Base-by-base conservation (phyloP, 1,284 basidiomycete genomes). In the Tremellales sp. region DNA sequence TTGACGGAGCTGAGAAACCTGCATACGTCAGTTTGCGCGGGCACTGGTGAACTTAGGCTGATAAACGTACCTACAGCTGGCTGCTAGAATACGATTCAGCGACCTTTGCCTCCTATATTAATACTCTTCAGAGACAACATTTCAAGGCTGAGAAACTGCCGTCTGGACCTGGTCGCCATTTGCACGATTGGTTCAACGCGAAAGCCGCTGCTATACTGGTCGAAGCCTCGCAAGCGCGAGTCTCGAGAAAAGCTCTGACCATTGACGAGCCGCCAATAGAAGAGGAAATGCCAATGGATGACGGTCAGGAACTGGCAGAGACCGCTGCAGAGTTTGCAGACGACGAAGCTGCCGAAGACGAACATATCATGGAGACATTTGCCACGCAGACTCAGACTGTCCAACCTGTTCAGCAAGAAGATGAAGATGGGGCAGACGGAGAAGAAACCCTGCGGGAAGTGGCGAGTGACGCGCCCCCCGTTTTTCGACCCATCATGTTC, bases 1-100 rank as follows among this genome's bases (percentile, higher is more conserved):
- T 78, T 99, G 5, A 83, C 85, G 0, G 87, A 86, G 1, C 78
- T 99, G 3, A 80, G 95, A 1, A 83, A 85, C 36, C 79, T 98
- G 1, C 81, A 97, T 38, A 79, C 78, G 86, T 91, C 61, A 51
- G 85, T 75, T 18, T 5, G 31, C 35, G 38, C 31, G 22, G 14
- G 32, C 13, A 13, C 5, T 28, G 41, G 45, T 50, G 40, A 56
- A 27, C 35, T 22, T 27, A 32, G 2, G 16, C 22, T 13, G 9
- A 19, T 27, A n/a, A n/a, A n/a, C n/a, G n/a, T n/a, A n/a, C n/a
- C n/a, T 21, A 5, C 64, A 89, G 86, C 40, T 95, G 89, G 69
- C 80, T 98, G 1, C 75, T 98, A 29, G 84, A 87, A 1, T 95
- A 97, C 63, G 93, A 97, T 61, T 80, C 89, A 2, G 81, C 97